Conservation (phyloP, 2,329 filamentous ascomycete genomes). For the Cladosporium sp. region DNA sequence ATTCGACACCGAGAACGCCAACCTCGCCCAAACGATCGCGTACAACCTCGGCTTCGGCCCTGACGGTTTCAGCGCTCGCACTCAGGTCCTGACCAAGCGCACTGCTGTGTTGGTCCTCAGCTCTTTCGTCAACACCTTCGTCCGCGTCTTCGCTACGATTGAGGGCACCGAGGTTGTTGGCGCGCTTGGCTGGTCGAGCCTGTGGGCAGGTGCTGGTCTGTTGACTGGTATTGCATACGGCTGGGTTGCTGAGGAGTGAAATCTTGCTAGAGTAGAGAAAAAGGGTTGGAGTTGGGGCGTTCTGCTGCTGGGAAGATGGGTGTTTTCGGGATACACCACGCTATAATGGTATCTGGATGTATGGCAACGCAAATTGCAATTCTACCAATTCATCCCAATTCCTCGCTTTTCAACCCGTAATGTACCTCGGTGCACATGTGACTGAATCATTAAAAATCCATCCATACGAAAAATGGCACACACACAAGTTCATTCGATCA, state of each 20-base stretch:
- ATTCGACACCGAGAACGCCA: constrained; percentile 64
- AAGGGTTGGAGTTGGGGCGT: not conserved
- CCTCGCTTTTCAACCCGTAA: too few species aligned
- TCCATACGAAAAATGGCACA: too few species aligned
- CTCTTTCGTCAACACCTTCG: constrained; percentile 52
- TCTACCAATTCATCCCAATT: too few species aligned
- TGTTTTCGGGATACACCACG: not conserved
- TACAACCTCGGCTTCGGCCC: constrained; percentile 57
- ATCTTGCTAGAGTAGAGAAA: not conserved
- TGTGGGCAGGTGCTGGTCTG: constrained; percentile 68
- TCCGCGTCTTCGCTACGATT: constrained; percentile 64
- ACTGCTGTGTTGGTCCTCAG: constrained; percentile 47
- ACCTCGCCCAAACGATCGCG: constrained; percentile 64
- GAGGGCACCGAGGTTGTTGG: constrained; percentile 66
- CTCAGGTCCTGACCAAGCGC: constrained; percentile 54
- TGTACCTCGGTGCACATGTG: too few species aligned
- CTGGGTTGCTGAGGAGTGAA: constrained; percentile 38
- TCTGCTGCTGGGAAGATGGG: not conserved
- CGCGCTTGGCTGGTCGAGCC: constrained; percentile 65
- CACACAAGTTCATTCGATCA: not conserved
- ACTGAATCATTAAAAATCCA: too few species aligned
- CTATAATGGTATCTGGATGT: not conserved
- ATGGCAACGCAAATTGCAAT: not conserved
- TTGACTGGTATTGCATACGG: constrained; percentile 56
- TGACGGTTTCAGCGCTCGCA: constrained; percentile 67